These are phyloP conservation scores for Brettanomyces anomalus DNA, from an alignment of 805 yeast species.

Conservation along the genomic window DNA sequence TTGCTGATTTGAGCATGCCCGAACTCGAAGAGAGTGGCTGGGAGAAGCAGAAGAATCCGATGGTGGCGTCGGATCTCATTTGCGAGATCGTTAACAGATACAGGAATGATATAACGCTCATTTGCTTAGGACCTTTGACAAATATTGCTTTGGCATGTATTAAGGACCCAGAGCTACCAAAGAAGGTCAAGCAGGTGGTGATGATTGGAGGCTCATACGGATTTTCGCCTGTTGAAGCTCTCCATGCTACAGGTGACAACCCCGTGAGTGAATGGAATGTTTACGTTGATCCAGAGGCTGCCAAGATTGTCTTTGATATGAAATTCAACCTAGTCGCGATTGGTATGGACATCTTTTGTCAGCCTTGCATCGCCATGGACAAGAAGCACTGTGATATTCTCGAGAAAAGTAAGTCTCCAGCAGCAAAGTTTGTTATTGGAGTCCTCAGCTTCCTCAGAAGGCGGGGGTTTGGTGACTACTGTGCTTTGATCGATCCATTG, in stretches of 20 bases:
- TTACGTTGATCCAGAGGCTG: slow-evolving; percentile 22
- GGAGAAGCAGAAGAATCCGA: slow-evolving; percentile 8
- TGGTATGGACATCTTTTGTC: slow-evolving; percentile 22
- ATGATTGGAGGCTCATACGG: slow-evolving; percentile 22
- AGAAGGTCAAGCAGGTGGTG: slow-evolving; percentile 15
- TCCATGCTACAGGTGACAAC: slow-evolving; percentile 23
- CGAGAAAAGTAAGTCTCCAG: slow-evolving; percentile 6
- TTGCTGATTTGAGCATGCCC: slow-evolving; percentile 16
- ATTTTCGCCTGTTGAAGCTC: slow-evolving; percentile 14
- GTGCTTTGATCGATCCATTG: slow-evolving; percentile 20
- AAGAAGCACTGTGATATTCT: slow-evolving; percentile 6
- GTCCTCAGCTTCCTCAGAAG: slow-evolving; percentile 14
- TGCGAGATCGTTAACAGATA: slow-evolving; percentile 13
- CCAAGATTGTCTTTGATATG: slow-evolving; percentile 15
- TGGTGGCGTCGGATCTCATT: slow-evolving; percentile 17
- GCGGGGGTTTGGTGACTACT: slow-evolving; percentile 19
- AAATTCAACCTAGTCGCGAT: slow-evolving; percentile 18
- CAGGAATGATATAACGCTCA: slow-evolving; percentile 10
- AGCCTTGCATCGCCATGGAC: slow-evolving; percentile 18
- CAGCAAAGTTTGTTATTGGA: slow-evolving; percentile 18
- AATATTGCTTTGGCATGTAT: slow-evolving; percentile 18
- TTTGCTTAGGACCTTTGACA: slow-evolving; percentile 19
- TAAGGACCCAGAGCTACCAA: slow-evolving; percentile 16
- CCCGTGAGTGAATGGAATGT: slow-evolving; percentile 22
- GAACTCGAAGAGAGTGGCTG: slow-evolving; percentile 11